These are phyloP conservation scores for Phytophthora cryptogea DNA, from an alignment of 352 stramenopile genomes.

Conservation along the genomic window DNA sequence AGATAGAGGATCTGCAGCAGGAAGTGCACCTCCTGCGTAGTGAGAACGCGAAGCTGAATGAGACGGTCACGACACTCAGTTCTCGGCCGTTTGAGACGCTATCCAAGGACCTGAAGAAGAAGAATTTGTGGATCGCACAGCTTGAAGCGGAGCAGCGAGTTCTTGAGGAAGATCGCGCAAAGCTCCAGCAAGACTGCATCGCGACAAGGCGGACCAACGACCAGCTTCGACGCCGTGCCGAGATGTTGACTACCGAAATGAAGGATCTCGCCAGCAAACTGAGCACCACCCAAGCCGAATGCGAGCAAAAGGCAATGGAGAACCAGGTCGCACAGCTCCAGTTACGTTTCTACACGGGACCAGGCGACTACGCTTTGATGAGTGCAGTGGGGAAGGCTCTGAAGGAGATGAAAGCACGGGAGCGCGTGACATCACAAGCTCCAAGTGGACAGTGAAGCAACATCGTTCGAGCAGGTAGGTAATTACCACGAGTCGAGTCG, in stretches of 20 bases:
- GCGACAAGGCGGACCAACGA: slow-evolving; percentile 12
- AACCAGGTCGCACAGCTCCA: slow-evolving; percentile 58
- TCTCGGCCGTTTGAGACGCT: slow-evolving; percentile 54
- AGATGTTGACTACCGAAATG: slow-evolving; percentile 30
- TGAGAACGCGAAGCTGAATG: slow-evolving; percentile 62
- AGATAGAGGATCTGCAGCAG: slow-evolving; percentile 42
- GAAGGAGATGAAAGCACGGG: slow-evolving; percentile 44
- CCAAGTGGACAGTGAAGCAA: neutral
- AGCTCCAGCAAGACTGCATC: slow-evolving; percentile 22
- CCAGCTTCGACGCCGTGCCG: slow-evolving; percentile 19
- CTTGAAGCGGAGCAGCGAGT: slow-evolving; percentile 44
- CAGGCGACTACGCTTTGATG: slow-evolving; percentile 51
- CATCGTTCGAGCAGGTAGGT: neutral
- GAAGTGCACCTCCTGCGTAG: slow-evolving; percentile 56
- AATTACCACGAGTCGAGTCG: no score
- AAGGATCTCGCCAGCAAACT: slow-evolving; percentile 30
- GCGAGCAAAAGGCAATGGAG: slow-evolving; percentile 45
- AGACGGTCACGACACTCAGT: slow-evolving; percentile 48
- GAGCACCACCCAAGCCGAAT: slow-evolving; percentile 17
- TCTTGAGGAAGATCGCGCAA: slow-evolving; percentile 21
- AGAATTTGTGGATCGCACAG: slow-evolving; percentile 50
- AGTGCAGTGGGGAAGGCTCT: slow-evolving; percentile 52
- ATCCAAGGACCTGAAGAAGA: slow-evolving; percentile 47
- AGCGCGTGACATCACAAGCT: slow-evolving; percentile 8
- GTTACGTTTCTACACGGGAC: slow-evolving; percentile 55